Evolutionary conservation across 345 rosid species (phyloP).

Genomic region (Rhizophora apiculata): DNA sequence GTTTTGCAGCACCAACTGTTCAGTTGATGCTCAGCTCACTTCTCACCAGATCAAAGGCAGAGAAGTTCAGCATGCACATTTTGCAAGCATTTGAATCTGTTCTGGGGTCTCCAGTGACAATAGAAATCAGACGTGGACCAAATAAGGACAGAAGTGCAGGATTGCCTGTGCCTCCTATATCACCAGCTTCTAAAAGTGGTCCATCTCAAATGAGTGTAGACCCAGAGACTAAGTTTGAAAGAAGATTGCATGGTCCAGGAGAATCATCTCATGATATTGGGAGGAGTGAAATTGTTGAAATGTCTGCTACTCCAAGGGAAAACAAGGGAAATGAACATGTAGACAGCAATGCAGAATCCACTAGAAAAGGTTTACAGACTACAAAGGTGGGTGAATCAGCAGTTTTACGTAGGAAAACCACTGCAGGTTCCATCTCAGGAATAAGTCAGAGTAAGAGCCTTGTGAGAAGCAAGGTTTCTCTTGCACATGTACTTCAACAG

Average conservation of each 20-base stretch:
- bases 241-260: constrained; percentile 19
- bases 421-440: constrained; percentile 27
- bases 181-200: constrained; percentile 43
- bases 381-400: constrained; percentile 18
- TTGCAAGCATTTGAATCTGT: constrained; percentile 79
- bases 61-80: constrained; percentile 60
- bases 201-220: constrained; percentile 31
- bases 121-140: constrained; percentile 73
- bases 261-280: constrained; percentile 34
- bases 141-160: constrained; percentile 40
- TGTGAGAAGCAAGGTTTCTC: constrained; percentile 88
- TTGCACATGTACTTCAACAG: constrained; percentile 80
- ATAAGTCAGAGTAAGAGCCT: constrained; percentile 63
- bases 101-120: constrained; percentile 68
- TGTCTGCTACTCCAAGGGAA: constrained; percentile 43
- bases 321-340: constrained; percentile 26
- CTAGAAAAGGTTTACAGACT: constrained; percentile 28
- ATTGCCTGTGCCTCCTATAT: constrained; percentile 27
- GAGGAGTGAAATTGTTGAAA: constrained; percentile 71
- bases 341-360: constrained; percentile 29
- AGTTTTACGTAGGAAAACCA: constrained; percentile 27
- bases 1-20: constrained; percentile 75
- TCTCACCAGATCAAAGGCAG: constrained; percentile 55
- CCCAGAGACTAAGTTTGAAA: constrained; percentile 17
- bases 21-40: constrained; percentile 72